Conservation (phyloP, 148 eudicot species). For the Cornus suecica region DNA sequence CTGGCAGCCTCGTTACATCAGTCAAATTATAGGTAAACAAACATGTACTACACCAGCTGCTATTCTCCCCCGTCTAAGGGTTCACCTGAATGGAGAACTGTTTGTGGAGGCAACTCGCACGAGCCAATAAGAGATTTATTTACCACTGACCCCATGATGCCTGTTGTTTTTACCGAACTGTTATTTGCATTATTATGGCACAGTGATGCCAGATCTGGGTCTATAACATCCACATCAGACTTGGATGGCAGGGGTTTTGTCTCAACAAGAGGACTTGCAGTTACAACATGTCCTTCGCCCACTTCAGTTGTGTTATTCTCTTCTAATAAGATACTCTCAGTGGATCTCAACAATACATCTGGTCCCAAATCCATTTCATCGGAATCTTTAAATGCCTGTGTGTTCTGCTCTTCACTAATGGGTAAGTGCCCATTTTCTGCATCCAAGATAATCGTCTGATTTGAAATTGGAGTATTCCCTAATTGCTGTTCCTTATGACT, state of each 20-base stretch:
- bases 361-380: background rate
- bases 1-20: conserved; percentile 8
- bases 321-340: conserved; percentile 4
- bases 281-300: conserved; percentile 1
- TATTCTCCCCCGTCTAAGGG: conserved; percentile 8
- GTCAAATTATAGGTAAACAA: conserved; percentile 13
- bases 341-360: background rate
- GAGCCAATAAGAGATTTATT: conserved; percentile 5
- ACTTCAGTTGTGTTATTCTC: conserved; percentile 4
- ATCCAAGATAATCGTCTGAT: background rate
- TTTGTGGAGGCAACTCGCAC: conserved; percentile 14
- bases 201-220: background rate
- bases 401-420: background rate
- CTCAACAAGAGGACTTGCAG: background rate
- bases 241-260: background rate
- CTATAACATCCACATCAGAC: conserved; percentile 8
- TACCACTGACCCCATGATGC: background rate
- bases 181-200: conserved; percentile 2
- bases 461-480: background rate
- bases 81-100: conserved; percentile 8
- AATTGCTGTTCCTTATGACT: conserved; percentile 9
- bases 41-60: conserved; percentile 11
- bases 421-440: conserved; percentile 10
- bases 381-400: conserved; percentile 8
- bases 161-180: conserved; percentile 8